A percentile compares a stretch with the other conserved stretches of the same genome.
Conservation (phyloP, 352 stramenopile species). For the Phytophthora rubi region DNA sequence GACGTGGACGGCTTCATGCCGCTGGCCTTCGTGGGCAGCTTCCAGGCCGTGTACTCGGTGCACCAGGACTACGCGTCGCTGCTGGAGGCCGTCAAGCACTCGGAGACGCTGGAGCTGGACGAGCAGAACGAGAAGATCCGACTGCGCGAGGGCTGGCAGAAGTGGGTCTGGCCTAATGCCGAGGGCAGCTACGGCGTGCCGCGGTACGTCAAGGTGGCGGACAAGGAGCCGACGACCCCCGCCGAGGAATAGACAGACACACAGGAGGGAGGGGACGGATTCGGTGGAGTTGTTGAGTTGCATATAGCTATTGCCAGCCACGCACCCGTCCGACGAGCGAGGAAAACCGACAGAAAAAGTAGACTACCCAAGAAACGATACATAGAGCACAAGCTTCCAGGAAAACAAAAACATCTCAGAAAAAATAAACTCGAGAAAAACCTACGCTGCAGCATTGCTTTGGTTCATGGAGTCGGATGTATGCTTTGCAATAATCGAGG, state of each 20-base stretch:
- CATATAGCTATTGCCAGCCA: slow-evolving; percentile 26
- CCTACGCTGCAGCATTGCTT: neutral
- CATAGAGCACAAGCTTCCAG: slow-evolving; percentile 31
- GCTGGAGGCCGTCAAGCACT: slow-evolving; percentile 72
- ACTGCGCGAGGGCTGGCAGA: slow-evolving; percentile 83
- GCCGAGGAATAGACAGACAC: slow-evolving; percentile 38
- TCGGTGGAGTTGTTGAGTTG: slow-evolving; percentile 27
- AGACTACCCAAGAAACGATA: slow-evolving; percentile 33
- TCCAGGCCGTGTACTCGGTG: slow-evolving; percentile 86
- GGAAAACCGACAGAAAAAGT: slow-evolving; percentile 35
- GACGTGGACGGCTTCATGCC: slow-evolving; percentile 90
- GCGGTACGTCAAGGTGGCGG: slow-evolving; percentile 86
- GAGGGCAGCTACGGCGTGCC: slow-evolving; percentile 88
- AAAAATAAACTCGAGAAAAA: slow-evolving; percentile 31
- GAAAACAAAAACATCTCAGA: slow-evolving; percentile 10
- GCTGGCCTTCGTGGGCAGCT: slow-evolving; percentile 89
- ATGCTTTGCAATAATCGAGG: too few species aligned
- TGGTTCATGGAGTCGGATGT: neutral
- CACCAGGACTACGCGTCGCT: slow-evolving; percentile 89
- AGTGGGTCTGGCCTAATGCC: slow-evolving; percentile 91
- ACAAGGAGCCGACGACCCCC: slow-evolving; percentile 21
- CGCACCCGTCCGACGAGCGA: neutral
- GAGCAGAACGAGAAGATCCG: slow-evolving; percentile 92
- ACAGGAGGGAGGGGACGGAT: neutral
- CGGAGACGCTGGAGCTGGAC: slow-evolving; percentile 79